A percentile compares a stretch with the other conserved stretches of the same genome.
Evolutionary conservation across 1,139 yeast genomes (phyloP).

Genomic region (Magnusiomyces tetraspermus): DNA sequence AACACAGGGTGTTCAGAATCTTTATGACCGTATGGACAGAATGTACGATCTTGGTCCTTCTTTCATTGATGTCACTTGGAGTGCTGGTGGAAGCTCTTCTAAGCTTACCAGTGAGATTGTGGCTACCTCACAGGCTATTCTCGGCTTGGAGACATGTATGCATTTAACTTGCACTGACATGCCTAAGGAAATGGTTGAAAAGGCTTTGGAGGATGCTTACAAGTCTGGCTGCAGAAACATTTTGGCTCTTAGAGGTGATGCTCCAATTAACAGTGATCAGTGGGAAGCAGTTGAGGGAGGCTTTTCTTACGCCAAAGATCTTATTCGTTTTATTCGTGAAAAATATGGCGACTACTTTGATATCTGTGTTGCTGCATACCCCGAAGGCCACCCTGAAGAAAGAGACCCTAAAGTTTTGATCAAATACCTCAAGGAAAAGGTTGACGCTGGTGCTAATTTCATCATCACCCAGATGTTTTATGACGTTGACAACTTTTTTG

Average conservation of each 20-base stretch:
- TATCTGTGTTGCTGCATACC: conserved; percentile 89
- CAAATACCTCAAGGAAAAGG: conserved; percentile 67
- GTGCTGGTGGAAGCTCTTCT: conserved; percentile 88
- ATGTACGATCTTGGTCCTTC: conserved; percentile 91
- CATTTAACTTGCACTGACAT: conserved; percentile 95
- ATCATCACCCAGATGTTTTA: conserved; percentile 90
- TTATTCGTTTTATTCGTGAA: conserved; percentile 63
- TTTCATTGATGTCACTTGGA: conserved; percentile 95
- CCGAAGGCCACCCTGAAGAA: conserved; percentile 97
- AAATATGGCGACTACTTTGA: conserved; percentile 71
- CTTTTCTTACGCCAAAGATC: conserved; percentile 69
- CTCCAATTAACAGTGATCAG: conserved; percentile 46
- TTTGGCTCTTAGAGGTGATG: conserved; percentile 90
- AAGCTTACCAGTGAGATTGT: conserved; percentile 83
- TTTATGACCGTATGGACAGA: conserved; percentile 95
- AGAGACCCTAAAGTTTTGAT: conserved; percentile 48
- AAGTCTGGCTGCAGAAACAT: conserved; percentile 92
- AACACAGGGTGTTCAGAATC: conserved; percentile 89
- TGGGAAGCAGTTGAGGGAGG: conserved; percentile 52
- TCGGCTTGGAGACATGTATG: conserved; percentile 96
- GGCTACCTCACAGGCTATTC: conserved; percentile 80
- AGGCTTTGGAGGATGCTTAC: conserved; percentile 77
- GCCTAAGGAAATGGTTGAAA: conserved; percentile 72
- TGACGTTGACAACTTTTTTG: conserved; percentile 74
- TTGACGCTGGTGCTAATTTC: conserved; percentile 89